Evolutionary conservation across 495 filamentous ascomycete genomes (phyloP), one percentile per base, ranked within the genome.

Genomic region (Xylaria grammica): DNA sequence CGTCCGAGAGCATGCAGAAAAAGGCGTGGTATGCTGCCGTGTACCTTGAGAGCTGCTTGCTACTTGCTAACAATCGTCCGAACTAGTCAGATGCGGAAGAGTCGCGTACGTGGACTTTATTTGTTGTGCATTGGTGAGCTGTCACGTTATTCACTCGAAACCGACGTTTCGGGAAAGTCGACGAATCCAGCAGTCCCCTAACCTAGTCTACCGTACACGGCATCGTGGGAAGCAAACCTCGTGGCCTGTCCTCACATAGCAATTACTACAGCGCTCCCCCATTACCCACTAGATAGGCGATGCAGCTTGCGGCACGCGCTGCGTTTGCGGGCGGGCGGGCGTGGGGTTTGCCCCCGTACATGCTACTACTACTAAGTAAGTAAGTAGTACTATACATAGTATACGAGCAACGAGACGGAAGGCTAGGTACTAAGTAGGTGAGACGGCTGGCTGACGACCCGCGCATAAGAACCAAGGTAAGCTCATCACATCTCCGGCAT

Each of bases 101-200:
- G 51, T 27, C 20, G 34, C 22, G n/a, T 19, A 24, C 32, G 4
- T 26, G n/a, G 0, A 32, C 36, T 20, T 34, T 56, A 24, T 29
- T 34, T 60, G 42, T 34, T 34, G 19, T 27, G 56, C 56, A 60
- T 46, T 8, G 42, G 24, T 22, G 19, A 49, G 42, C 29, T 60
- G 56, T 60, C 56, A 60, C 45, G 45, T 60, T 51, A 60, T 27
- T 51, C 13, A 27, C 45, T 29, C 22, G 24, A 17, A 27, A 45
- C 56, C 9, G 8, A 24, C 40, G 56, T 24, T 20, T 22, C 40
- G 56, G 56, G 40, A n/a, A 34, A n/a, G 19, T 59, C 40, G 56
- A 59, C 10, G 24, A 30, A 48, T 22, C n/a, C 2, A 19, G 19
- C 11, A n/a, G n/a, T n/a, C n/a, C n/a, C n/a, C n/a, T n/a, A n/a